Conservation (phyloP, 164 flowering plant genomes). For the Umbellularia californica region DNA sequence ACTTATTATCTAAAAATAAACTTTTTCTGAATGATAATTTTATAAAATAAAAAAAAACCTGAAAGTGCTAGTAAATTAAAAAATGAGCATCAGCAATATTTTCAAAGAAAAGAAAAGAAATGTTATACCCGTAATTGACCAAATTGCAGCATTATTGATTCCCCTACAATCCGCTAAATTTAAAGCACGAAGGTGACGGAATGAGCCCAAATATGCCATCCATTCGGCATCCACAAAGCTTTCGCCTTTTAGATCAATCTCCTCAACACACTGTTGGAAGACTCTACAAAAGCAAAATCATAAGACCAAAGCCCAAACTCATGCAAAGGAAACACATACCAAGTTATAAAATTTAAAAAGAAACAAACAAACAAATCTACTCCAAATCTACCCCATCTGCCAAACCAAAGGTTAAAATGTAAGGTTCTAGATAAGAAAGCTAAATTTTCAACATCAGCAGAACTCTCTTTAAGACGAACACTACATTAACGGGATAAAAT, state of each 20-base stretch:
- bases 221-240: constrained; percentile 81
- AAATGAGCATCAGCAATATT: neutral
- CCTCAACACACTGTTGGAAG: constrained; percentile 64
- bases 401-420: too few relatives aligned
- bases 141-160: constrained; percentile 62
- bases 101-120: neutral
- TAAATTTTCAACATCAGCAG: too few relatives aligned
- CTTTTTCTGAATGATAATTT: neutral
- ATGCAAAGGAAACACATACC: neutral
- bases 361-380: too few relatives aligned
- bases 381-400: too few relatives aligned
- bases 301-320: neutral
- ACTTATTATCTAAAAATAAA: too few relatives aligned
- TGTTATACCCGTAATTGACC: constrained; percentile 67
- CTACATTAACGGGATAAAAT: too few relatives aligned
- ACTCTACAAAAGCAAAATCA: constrained; percentile 35
- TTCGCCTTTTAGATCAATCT: constrained; percentile 60
- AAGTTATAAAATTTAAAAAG: too few relatives aligned
- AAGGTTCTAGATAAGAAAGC: too few relatives aligned
- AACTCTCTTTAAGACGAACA: too few relatives aligned
- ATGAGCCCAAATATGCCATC: constrained; percentile 87
- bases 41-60: too few relatives aligned
- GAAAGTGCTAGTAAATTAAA: neutral
- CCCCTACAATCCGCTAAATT: constrained; percentile 64
- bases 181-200: constrained; percentile 46